phyloP scores from a whole-genome alignment of 176 grass and related monocot genomes.

The Bothriochloa decipiens region DNA sequence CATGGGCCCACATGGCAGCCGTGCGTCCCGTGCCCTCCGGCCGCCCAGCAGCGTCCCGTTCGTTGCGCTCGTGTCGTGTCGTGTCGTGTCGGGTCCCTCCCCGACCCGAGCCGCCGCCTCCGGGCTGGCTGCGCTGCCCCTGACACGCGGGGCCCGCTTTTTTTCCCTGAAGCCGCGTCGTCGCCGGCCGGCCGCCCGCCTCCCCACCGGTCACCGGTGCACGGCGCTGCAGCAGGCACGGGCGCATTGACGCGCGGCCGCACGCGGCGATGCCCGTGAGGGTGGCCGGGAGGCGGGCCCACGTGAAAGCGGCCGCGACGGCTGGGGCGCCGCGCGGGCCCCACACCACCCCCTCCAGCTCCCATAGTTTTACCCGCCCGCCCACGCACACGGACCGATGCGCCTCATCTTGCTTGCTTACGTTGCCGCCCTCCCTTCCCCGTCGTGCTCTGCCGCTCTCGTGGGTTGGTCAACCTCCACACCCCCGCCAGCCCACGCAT shows the following conservation, averaged over 20 bases:
- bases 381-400: slow-evolving; percentile 16
- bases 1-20: not conserved
- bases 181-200: not conserved
- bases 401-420: not conserved
- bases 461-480: slow-evolving; percentile 52
- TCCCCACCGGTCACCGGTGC: slow-evolving; percentile 12
- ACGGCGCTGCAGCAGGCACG: not conserved
- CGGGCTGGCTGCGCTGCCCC: not conserved
- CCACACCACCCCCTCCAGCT: not conserved
- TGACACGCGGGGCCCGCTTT: not conserved
- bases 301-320: slow-evolving; percentile 30
- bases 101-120: slow-evolving; percentile 13
- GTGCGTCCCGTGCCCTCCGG: too few species aligned
- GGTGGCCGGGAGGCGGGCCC: slow-evolving; percentile 3
- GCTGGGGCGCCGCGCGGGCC: slow-evolving; percentile 14
- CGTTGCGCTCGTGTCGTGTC: not conserved
- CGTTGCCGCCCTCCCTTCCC: not conserved
- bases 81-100: slow-evolving; percentile 12
- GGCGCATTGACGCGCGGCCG: slow-evolving; percentile 40
- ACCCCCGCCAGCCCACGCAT: not conserved
- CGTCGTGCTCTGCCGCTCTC: not conserved
- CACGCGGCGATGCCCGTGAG: slow-evolving; percentile 35
- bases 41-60: not conserved
- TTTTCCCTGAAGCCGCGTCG: not conserved
- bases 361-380: not conserved